Percentiles rank a stretch among this genome's conserved stretches.
phyloP scores from a whole-genome alignment of 2,329 filamentous ascomycete genomes.

The Cryphonectria naterciae region DNA sequence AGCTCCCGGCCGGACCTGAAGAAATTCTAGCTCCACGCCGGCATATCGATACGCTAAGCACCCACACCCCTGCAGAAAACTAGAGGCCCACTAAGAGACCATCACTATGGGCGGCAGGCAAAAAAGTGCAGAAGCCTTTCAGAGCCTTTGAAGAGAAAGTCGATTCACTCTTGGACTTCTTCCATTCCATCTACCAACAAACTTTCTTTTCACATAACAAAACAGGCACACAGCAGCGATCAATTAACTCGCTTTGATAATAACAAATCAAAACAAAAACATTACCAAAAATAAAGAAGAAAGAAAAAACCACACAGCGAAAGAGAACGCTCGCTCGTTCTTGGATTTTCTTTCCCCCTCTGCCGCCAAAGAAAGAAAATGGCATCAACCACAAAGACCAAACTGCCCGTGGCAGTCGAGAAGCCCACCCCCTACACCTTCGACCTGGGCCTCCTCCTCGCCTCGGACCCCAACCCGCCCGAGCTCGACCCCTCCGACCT shows the following conservation, averaged over 20 bases:
- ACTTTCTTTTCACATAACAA: background rate
- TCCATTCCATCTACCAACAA: background rate
- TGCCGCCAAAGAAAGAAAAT: conserved; percentile 19
- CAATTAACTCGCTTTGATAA: background rate
- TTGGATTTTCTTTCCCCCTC: too few species aligned
- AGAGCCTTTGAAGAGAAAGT: background rate
- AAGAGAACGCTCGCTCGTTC: background rate
- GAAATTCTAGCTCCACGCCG: conserved; percentile 30
- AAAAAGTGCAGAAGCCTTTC: conserved; percentile 4
- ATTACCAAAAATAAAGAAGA: conserved; percentile 11
- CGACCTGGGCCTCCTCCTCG: conserved; percentile 86
- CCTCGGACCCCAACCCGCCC: conserved; percentile 85
- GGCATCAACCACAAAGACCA: conserved; percentile 39
- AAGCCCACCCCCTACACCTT: conserved; percentile 92
- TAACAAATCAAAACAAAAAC: background rate
- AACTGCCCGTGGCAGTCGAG: conserved; percentile 67
- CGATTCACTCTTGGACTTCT: background rate
- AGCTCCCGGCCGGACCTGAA: conserved; percentile 21
- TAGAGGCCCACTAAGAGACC: conserved; percentile 14
- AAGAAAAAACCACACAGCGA: background rate
- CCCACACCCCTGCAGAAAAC: background rate
- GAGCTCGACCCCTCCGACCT: conserved; percentile 55
- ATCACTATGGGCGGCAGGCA: conserved; percentile 6
- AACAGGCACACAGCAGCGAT: background rate
- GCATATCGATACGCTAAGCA: conserved; percentile 22